Evolutionary conservation across 768 basidiomycete genomes (phyloP), one percentile per base, ranked within the genome.

Genomic region (Lentinula lateritia): DNA sequence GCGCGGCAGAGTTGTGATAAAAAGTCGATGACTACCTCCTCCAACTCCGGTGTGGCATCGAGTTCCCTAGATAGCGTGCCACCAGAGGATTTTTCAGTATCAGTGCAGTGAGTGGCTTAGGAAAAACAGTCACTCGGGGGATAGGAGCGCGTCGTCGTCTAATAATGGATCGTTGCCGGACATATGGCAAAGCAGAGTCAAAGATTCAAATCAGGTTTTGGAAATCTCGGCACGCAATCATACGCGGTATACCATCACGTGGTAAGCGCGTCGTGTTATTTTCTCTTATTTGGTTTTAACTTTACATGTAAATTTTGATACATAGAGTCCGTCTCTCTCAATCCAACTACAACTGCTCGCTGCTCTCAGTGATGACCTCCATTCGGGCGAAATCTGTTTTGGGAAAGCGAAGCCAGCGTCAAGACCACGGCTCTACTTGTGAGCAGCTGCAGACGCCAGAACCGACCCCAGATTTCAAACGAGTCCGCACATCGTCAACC

Each of bases 391-490:
- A 73, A 71, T 79, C 81, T 28, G 79, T 83, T 52, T 77, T 84
- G 32, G 82, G 82, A 45, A 84, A 84, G 68, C 76, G 82, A 60
- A 65, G 75, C 46, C 80, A 81, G 60, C 76, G 75, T 54, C 66
- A 71, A 41, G 75, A 75, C 6, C 42, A 56, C 18, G 64, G 70
- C 7, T 67, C 74, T 32, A 65, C 69, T 32, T 63, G 63, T 60
- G 65, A 74, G 63, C 66, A 71, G 70, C 77, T 82, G 35, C 80
- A 77, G 64, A 86, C 87, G 0, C 87, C 88, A 6, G 85, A 88
- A 63, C 73, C 77, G 35, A 85, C 83, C 7, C 88, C 89, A 18
- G 83, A 80, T 66, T 76, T 82, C 39, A 91, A 91, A 74, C 87
- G 89, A 58, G 73, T 80, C 48, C 81, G 84, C 57, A 83, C 79